A percentile compares a stretch with the other conserved stretches of the same genome.
Evolutionary conservation across 805 yeast genomes (phyloP).

Genomic region (Nematodospora valgi): DNA sequence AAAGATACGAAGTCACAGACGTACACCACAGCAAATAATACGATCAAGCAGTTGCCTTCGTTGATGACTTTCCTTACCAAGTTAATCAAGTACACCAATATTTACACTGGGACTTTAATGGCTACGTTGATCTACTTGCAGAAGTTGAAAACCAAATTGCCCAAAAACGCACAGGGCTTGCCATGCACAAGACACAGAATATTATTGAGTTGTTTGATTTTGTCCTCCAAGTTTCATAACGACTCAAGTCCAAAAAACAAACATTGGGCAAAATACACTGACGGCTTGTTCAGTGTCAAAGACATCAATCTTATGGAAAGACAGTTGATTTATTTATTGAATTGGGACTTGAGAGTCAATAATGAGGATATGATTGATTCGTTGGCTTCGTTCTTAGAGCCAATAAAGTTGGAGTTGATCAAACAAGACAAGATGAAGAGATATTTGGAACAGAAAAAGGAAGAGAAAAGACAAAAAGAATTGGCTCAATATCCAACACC

Average conservation of each 20-base stretch:
- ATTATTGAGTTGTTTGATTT: conserved; percentile 67
- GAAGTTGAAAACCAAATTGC: conserved; percentile 56
- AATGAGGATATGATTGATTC: conserved; percentile 41
- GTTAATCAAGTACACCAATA: conserved; percentile 70
- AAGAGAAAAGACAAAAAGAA: conserved; percentile 6
- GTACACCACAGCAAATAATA: conserved; percentile 20
- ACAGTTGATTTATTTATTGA: conserved; percentile 61
- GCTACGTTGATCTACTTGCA: conserved; percentile 68
- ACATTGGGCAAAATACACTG: conserved; percentile 79
- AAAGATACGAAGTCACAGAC: conserved; percentile 29
- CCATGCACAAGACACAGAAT: conserved; percentile 81
- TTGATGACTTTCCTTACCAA: conserved; percentile 70
- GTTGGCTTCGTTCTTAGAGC: conserved; percentile 47
- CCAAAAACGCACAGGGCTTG: conserved; percentile 69
- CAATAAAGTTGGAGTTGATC: conserved; percentile 43
- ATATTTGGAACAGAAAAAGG: background rate
- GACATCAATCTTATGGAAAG: conserved; percentile 82
- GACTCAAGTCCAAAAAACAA: conserved; percentile 75
- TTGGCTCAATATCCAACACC: conserved; percentile 4
- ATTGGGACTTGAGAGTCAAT: conserved; percentile 62
- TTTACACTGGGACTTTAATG: conserved; percentile 76
- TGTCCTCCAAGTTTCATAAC: conserved; percentile 71
- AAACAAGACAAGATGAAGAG: conserved; percentile 21
- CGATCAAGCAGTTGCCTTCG: conserved; percentile 54
- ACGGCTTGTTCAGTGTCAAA: conserved; percentile 61